phyloP scores from a whole-genome alignment of 2,329 filamentous ascomycete species.

The Epichloe scottii region DNA sequence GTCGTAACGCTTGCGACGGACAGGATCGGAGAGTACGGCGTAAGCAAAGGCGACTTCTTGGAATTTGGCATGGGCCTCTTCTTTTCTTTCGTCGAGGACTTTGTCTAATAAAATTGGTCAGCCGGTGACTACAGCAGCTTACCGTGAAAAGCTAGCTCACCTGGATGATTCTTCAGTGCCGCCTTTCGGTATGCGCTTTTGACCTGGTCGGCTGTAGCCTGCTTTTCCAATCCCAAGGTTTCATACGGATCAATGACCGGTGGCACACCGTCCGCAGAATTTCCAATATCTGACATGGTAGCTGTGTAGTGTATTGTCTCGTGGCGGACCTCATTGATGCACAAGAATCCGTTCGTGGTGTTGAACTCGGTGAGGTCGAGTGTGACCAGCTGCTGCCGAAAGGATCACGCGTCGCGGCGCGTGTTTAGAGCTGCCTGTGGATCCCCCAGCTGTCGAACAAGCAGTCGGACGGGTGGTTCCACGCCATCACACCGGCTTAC shows the following conservation, averaged over 20 bases:
- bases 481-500: not conserved
- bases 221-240: constrained; percentile 57
- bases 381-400: constrained; percentile 2
- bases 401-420: constrained; percentile 10
- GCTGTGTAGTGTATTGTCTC: not conserved
- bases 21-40: constrained; percentile 75
- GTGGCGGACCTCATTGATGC: not conserved
- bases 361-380: not conserved
- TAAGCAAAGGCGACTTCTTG: constrained; percentile 91
- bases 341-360: not conserved
- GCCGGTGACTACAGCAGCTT: not conserved
- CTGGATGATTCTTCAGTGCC: constrained; percentile 76
- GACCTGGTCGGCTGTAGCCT: constrained; percentile 65
- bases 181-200: constrained; percentile 87
- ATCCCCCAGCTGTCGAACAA: not conserved
- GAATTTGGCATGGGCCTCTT: constrained; percentile 66
- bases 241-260: constrained; percentile 66
- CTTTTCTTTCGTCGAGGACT: constrained; percentile 52
- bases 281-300: constrained; percentile 37
- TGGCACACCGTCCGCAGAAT: constrained; percentile 42
- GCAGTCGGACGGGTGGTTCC: not conserved
- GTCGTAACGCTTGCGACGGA: constrained; percentile 76
- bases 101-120: constrained; percentile 48
- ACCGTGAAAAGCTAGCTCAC: constrained; percentile 30
- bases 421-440: not conserved